A percentile compares a stretch with the other conserved stretches of the same genome.
These are phyloP conservation scores for Pseudogymnoascus sp. DNA, from an alignment of 2,329 filamentous ascomycete genomes.

Conservation along the genomic window DNA sequence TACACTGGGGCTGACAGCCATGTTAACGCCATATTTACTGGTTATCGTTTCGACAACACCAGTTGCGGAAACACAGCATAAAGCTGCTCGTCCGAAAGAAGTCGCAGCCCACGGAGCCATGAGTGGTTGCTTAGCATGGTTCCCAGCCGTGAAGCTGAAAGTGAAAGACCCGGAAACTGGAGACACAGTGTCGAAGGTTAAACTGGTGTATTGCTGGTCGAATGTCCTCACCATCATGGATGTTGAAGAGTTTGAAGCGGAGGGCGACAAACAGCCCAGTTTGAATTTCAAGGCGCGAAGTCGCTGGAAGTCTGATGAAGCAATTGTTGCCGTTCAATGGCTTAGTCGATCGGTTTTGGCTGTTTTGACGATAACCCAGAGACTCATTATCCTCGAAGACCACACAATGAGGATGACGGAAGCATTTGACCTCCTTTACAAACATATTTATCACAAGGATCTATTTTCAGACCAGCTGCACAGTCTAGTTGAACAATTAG, in stretches of 20 bases:
- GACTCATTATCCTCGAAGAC: constrained; percentile 88
- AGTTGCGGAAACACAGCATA: constrained; percentile 92
- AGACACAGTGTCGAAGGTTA: constrained; percentile 68
- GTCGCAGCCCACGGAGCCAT: constrained; percentile 83
- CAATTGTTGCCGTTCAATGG: constrained; percentile 96
- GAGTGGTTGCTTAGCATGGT: constrained; percentile 94
- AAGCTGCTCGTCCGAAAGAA: constrained; percentile 84
- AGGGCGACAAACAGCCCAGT: constrained; percentile 70
- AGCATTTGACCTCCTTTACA: constrained; percentile 84
- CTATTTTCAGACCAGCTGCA: constrained; percentile 85
- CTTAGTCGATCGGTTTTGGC: constrained; percentile 86
- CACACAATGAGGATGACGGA: constrained; percentile 84
- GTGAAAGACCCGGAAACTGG: constrained; percentile 60
- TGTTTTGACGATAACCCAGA: constrained; percentile 88
- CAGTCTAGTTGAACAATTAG: constrained; percentile 75
- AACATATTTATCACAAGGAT: constrained; percentile 87
- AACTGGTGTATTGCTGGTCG: constrained; percentile 97
- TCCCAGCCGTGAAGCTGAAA: constrained; percentile 90
- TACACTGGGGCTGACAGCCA: constrained; percentile 81
- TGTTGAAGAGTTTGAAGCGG: constrained; percentile 64
- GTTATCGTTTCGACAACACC: constrained; percentile 97
- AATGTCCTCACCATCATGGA: constrained; percentile 94
- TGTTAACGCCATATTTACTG: constrained; percentile 89
- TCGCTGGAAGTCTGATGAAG: constrained; percentile 88
- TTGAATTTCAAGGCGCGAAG: constrained; percentile 77